Evolutionary conservation across 768 basidiomycete genomes (phyloP), one percentile per base, ranked within the genome.

Genomic region (Lyophyllum decastes): DNA sequence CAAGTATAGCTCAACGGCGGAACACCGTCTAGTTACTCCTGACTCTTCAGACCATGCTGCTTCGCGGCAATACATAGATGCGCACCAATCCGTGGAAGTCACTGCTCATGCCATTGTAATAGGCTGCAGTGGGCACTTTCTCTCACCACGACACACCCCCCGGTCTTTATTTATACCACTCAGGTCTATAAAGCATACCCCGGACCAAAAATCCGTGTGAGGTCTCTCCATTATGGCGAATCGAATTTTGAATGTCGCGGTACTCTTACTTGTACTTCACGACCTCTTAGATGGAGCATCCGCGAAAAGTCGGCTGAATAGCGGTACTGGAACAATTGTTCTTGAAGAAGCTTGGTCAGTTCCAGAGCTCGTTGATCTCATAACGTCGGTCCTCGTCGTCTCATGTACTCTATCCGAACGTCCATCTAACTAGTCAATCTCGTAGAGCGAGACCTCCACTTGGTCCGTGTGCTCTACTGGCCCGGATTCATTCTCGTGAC

Each of bases 321-420:
- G 64, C 2, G 75, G 76, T 1, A 70, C 60, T 8, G 77, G 77
- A 7, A 66, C 71, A 10, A 77, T 78, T 30, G 68, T 67, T 35
- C 65, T 78, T 21, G 76, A 77, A 58, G 76, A 78, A 61, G 77
- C 77, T 0, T 78, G 73, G 72, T 72, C 72, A 0, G 71, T 69
- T 3, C 70, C 74, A 11, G 71, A 72, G 16, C 70, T 77, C 4
- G 45, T 72, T 6, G 47, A 54, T 45, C 63, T 66, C 38, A 53
- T 67, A 51, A 66, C 62, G 74, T 73, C 52, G 49, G 64, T 50
- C 49, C 6, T 21, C 2, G 17, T 4, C 24, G 8, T 21, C 21
- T 30, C 35, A n/a, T 41, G 17, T 16, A n/a, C n/a, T n/a, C n/a
- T n/a, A 21, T 21, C 16, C 25, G 40, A 2, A 7, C 21, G 11